A percentile compares a stretch with the other conserved stretches of the same genome.
phyloP scores from a whole-genome alignment of 352 stramenopile genomes.

The Phytophthora pseudosyringae region DNA sequence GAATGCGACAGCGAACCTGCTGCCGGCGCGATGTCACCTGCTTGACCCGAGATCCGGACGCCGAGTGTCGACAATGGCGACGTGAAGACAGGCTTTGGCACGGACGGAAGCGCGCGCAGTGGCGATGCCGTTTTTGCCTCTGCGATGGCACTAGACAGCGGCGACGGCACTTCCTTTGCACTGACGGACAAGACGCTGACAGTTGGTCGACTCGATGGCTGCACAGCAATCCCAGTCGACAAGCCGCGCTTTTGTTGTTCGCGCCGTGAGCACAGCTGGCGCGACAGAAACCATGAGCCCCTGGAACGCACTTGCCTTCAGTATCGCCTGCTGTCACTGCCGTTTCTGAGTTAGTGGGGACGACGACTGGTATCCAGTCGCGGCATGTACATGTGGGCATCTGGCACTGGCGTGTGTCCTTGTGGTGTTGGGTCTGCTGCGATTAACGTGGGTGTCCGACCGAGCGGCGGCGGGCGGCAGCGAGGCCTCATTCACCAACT shows the following conservation, averaged over 20 bases:
- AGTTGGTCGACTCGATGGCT: not conserved
- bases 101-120: not conserved
- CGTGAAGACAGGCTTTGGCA: constrained; percentile 7
- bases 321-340: constrained; percentile 26
- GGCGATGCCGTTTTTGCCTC: not conserved
- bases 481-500: constrained; percentile 36
- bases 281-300: constrained; percentile 22
- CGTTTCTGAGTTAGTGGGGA: constrained; percentile 31
- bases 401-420: constrained; percentile 23
- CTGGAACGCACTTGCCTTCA: constrained; percentile 6
- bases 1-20: constrained; percentile 18
- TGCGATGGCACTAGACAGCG: not conserved
- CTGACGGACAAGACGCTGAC: not conserved
- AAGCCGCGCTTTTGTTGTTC: constrained; percentile 29
- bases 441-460: constrained; percentile 3
- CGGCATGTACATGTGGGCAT: constrained; percentile 14
- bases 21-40: constrained; percentile 15
- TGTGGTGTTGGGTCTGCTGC: constrained; percentile 13
- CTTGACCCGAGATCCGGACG: constrained; percentile 14
- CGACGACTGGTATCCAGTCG: constrained; percentile 35
- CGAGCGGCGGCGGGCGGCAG: constrained; percentile 1
- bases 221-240: not conserved
- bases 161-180: not conserved
- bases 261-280: constrained; percentile 17
- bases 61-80: constrained; percentile 24